These are phyloP conservation scores for Suillus ampliporus DNA, from an alignment of 768 basidiomycete species.

Conservation along the genomic window DNA sequence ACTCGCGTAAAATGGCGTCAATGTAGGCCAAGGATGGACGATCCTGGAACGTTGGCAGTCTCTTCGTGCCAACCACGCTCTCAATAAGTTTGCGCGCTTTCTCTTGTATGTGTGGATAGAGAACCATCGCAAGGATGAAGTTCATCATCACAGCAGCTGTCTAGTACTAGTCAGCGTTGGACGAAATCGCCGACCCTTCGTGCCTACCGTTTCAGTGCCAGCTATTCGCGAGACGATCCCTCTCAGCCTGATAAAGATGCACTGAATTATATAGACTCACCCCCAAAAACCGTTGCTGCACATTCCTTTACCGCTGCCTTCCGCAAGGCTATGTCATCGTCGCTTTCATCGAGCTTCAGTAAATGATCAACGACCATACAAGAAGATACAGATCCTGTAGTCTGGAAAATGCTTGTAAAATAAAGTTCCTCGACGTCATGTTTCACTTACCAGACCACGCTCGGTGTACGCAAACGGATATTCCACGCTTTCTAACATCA, in stretches of 20 bases:
- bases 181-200: not conserved
- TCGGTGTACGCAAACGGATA: constrained; percentile 24
- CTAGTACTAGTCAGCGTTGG: not conserved
- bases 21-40: constrained; percentile 18
- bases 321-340: not conserved
- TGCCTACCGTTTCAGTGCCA: constrained; percentile 7
- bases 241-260: not conserved
- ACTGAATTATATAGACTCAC: constrained; percentile 1
- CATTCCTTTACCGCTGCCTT: constrained; percentile 7
- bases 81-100: constrained; percentile 20
- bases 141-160: constrained; percentile 7
- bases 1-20: constrained; percentile 19
- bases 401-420: constrained; percentile 6
- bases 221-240: not conserved
- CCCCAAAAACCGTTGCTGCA: constrained; percentile 9
- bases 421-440: not conserved
- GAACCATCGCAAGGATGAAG: constrained; percentile 20
- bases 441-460: constrained; percentile 15
- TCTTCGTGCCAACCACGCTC: constrained; percentile 12
- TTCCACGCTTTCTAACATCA: constrained; percentile 23
- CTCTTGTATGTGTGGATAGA: constrained; percentile 16
- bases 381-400: constrained; percentile 15
- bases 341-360: not conserved
- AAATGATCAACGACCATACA: constrained; percentile 11
- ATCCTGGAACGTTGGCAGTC: constrained; percentile 19